These are phyloP conservation scores for Leishmania tarentolae DNA, from an alignment of 208 protist species.

Conservation along the genomic window DNA sequence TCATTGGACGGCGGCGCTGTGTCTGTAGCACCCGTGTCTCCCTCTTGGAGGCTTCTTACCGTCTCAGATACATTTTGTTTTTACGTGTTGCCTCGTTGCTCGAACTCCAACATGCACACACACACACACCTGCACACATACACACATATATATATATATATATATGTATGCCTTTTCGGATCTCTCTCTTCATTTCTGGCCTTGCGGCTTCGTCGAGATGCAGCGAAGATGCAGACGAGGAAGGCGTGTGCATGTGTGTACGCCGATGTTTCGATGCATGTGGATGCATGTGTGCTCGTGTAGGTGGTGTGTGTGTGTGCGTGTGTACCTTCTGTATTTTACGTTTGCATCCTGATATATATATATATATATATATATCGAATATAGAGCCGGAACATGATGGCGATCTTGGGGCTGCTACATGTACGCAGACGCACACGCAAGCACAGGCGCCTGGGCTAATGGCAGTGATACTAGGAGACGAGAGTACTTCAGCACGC, in stretches of 20 bases:
- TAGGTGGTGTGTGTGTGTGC: background rate
- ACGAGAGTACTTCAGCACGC: background rate
- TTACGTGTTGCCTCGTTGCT: slow-evolving; percentile 1
- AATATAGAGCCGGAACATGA: background rate
- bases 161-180: background rate
- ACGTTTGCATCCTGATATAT: background rate
- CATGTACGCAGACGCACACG: background rate
- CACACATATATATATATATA: background rate
- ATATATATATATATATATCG: background rate
- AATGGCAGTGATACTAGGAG: background rate
- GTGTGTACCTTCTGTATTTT: background rate
- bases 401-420: background rate
- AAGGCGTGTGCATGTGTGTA: background rate
- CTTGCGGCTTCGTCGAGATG: background rate
- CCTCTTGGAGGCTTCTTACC: background rate
- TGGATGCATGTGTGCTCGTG: background rate
- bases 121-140: background rate
- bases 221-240: background rate
- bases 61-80: background rate
- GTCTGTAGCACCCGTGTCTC: background rate
- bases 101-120: background rate
- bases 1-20: background rate
- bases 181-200: background rate
- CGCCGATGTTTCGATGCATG: background rate
- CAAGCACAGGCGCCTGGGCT: background rate